Percentiles rank a stretch among this genome's conserved stretches.
Conservation (phyloP, 371 early-diverging fungal species). For the Mortierella polycephala region DNA sequence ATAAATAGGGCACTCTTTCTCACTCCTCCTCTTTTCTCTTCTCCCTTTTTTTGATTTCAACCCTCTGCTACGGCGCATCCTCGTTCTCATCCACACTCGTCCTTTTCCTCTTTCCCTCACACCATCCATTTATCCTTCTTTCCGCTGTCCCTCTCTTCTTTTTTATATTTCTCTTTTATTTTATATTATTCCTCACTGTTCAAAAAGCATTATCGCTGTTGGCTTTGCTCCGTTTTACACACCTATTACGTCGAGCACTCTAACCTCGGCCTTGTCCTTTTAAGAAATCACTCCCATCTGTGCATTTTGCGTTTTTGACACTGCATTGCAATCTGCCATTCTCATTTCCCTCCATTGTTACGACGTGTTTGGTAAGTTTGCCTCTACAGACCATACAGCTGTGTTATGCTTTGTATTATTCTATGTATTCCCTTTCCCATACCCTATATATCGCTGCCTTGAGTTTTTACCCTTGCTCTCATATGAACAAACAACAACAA, state of each 20-base stretch:
- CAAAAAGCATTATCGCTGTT: not conserved
- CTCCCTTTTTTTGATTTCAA: slow-evolving; percentile 4
- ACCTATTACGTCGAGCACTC: slow-evolving; percentile 26
- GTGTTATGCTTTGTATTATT: not conserved
- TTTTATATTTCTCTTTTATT: not conserved
- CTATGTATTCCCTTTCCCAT: not conserved
- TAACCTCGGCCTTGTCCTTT: not conserved
- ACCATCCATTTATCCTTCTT: not conserved
- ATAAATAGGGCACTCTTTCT: slow-evolving; percentile 8
- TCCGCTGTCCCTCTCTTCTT: not conserved
- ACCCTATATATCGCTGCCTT: not conserved
- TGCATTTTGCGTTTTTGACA: not conserved
- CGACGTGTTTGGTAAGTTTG: slow-evolving; percentile 19
- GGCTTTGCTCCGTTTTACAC: slow-evolving; percentile 25
- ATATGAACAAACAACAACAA: no score
- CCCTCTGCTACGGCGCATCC: slow-evolving; percentile 21
- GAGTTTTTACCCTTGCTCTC: no score
- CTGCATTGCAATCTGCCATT: slow-evolving; percentile 3
- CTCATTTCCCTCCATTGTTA: slow-evolving; percentile 18
- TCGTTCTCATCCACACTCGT: slow-evolving; percentile 2
- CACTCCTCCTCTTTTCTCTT: not conserved
- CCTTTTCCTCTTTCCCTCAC: not conserved
- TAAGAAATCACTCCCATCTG: not conserved
- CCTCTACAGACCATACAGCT: not conserved
- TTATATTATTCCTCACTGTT: not conserved